Evolutionary conservation across 148 eudicot species (phyloP), one percentile per base, ranked within the genome.

Genomic region (Rhododendron ferrugineum): DNA sequence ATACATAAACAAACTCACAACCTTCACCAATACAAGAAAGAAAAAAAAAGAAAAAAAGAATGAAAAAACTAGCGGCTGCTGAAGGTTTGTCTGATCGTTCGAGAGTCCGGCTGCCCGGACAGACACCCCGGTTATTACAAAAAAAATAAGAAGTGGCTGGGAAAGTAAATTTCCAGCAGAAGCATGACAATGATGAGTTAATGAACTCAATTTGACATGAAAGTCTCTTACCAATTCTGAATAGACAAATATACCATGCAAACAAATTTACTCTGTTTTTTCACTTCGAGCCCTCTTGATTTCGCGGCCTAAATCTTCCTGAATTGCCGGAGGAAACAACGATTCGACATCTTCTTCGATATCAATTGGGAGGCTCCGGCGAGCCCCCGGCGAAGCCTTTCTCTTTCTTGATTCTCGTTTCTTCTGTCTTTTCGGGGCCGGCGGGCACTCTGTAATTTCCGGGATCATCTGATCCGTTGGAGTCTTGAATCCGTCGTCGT

Each of bases 401-500:
- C 92, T 89, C 58, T 86, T 89, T 36, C 20, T 37, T 37, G 84
- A 58, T 26, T 40, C 46, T 46, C 26, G 37, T 5, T 73, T 42
- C 56, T 86, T 85, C 60, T 82, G 74, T 79, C 85, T 85, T 50
- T 54, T 76, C 1, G 95, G 95, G 0, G 94, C 89, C 11, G 90
- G 92, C 6, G 95, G 95, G 81, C 95, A 93, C 3, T 85, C 84
- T 22, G 76, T 58, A 84, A 44, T 34, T 76, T 76, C 85, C 16
- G 94, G 92, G 49, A 93, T 93, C 78, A 78, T 88, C 56, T 90
- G 89, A 28, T 85, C 92, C 78, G 93, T 93, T 26, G 95, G 93
- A 36, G 93, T 93, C 56, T 36, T 79, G 77, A 92, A 92, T 30
- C 91, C 90, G 6, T 78, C 83, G 5, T 84, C 80, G 18, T 80